Evolutionary conservation across 2,329 filamentous ascomycete species (phyloP).

Genomic region (Lecanoromycetidae sp.): DNA sequence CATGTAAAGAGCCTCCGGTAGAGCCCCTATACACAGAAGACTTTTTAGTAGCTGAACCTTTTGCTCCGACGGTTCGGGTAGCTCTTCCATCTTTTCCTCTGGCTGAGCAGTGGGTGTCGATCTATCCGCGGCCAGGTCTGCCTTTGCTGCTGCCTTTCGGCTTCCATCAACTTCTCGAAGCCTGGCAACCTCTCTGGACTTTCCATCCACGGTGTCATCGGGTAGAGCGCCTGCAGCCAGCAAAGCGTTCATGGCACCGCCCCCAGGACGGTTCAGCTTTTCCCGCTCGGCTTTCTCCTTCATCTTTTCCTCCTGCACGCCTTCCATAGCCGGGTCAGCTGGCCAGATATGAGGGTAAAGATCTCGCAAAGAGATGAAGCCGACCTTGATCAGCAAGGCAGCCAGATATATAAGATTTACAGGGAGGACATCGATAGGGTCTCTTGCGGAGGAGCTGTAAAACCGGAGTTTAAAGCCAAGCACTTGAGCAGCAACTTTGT

Average conservation of each 20-base stretch:
- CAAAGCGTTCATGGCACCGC: conserved; percentile 64
- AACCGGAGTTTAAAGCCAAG: conserved; percentile 95
- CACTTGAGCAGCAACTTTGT: conserved; percentile 82
- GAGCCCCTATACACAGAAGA: conserved; percentile 76
- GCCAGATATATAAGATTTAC: conserved; percentile 88
- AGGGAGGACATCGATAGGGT: conserved; percentile 64
- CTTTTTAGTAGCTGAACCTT: conserved; percentile 77
- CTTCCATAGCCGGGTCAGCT: conserved; percentile 68
- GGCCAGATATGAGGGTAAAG: conserved; percentile 89
- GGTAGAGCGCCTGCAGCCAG: conserved; percentile 75
- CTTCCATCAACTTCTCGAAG: conserved; percentile 33
- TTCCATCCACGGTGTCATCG: conserved; percentile 57
- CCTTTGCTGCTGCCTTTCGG: conserved; percentile 25
- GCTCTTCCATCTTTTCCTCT: conserved; percentile 37
- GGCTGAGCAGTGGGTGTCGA: conserved; percentile 19
- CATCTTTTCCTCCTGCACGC: conserved; percentile 54
- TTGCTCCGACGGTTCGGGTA: conserved; percentile 69
- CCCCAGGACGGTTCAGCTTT: conserved; percentile 55
- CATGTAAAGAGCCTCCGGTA: conserved; percentile 87
- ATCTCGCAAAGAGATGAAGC: conserved; percentile 85
- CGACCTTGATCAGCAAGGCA: conserved; percentile 88
- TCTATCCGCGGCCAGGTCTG: conserved; percentile 37
- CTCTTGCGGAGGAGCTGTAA: conserved; percentile 70
- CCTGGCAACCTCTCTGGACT: conserved; percentile 29
- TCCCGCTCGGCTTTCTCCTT: conserved; percentile 72